A percentile compares a stretch with the other conserved stretches of the same genome.
Evolutionary conservation across 192 early-diverging fungal genomes (phyloP).

Genomic region (Coemansia sp.): DNA sequence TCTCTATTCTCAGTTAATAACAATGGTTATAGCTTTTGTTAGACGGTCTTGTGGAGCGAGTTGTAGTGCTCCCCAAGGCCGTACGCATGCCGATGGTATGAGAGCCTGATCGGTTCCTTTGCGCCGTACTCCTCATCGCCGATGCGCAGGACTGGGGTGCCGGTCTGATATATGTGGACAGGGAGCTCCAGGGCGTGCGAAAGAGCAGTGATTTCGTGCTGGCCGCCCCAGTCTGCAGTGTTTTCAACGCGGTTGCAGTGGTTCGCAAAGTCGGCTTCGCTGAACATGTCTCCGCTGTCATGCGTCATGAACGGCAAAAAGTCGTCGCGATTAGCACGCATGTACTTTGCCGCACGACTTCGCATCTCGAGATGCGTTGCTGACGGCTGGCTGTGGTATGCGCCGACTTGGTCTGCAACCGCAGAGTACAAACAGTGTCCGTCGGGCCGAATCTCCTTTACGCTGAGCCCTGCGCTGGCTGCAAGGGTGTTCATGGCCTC

Average conservation of each 20-base stretch:
- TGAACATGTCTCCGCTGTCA: conserved; percentile 77
- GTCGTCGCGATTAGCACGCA: conserved; percentile 78
- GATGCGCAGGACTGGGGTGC: conserved; percentile 72
- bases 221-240: conserved; percentile 92
- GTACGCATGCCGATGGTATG: conserved; percentile 88
- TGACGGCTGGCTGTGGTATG: conserved; percentile 51
- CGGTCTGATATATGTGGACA: conserved; percentile 86
- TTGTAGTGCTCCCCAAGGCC: conserved; percentile 98
- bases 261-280: conserved; percentile 62
- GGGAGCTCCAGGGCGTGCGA: conserved; percentile 69
- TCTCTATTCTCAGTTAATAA: neutral
- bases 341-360: conserved; percentile 70
- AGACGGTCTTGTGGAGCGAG: conserved; percentile 58
- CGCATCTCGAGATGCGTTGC: conserved; percentile 68
- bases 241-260: conserved; percentile 78
- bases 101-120: conserved; percentile 68
- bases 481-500: conserved; percentile 65
- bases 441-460: conserved; percentile 78
- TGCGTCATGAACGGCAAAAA: conserved; percentile 87
- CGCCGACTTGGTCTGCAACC: conserved; percentile 74
- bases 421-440: conserved; percentile 96
- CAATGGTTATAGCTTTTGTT: neutral
- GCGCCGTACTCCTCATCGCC: conserved; percentile 66
- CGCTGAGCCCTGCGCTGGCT: conserved; percentile 55
- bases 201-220: conserved; percentile 85